Conservation (phyloP, 1,284 basidiomycete species). For the Coniferiporia weirii region DNA sequence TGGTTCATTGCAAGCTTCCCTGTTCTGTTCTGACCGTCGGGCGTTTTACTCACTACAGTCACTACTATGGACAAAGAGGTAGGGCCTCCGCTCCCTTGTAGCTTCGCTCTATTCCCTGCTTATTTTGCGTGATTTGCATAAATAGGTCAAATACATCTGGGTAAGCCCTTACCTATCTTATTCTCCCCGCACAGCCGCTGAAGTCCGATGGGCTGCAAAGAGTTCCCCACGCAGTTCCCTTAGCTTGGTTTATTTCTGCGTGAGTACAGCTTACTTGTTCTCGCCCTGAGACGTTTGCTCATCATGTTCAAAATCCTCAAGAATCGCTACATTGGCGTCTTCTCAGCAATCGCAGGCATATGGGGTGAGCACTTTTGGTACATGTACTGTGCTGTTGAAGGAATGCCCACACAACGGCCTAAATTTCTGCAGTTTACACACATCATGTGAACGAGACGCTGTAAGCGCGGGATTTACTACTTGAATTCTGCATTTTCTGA, state of each 20-base stretch:
- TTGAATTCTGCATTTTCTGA: too few relatives aligned
- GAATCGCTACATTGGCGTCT: slow-evolving; percentile 10
- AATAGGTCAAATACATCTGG: slow-evolving; percentile 3
- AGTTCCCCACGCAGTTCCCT: background rate
- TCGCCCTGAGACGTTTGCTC: background rate
- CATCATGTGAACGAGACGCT: background rate
- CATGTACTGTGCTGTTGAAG: too few relatives aligned
- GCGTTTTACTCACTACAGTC: background rate
- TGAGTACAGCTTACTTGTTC: background rate
- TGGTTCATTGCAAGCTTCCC: background rate
- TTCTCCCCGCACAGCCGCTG: background rate
- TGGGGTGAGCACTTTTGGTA: background rate
- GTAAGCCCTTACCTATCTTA: background rate
- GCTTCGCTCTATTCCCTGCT: too few relatives aligned
- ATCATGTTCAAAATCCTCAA: background rate
- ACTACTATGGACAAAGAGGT: slow-evolving; percentile 10
- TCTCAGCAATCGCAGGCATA: background rate
- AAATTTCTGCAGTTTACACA: background rate
- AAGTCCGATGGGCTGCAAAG: background rate
- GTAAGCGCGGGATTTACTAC: background rate
- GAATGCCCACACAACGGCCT: background rate
- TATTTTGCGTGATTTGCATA: background rate
- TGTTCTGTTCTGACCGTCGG: background rate
- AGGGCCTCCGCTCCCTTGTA: background rate
- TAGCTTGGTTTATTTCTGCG: slow-evolving; percentile 4